These are phyloP conservation scores for Colletotrichum gigasporum DNA, from an alignment of 2,329 filamentous ascomycete species.

Conservation along the genomic window DNA sequence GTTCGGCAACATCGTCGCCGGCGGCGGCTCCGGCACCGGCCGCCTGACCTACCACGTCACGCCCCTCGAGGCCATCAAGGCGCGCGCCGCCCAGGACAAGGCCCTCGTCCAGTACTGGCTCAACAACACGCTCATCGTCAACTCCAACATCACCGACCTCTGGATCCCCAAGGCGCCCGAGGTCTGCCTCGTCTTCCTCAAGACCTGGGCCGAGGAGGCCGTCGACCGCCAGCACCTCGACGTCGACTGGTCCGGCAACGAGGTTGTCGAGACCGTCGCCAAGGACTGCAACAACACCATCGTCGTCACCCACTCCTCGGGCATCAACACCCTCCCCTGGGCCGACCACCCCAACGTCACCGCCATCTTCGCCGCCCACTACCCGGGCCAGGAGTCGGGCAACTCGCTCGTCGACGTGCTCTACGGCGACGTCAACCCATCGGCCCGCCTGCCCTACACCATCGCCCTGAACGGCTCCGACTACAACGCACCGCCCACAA, in stretches of 20 bases:
- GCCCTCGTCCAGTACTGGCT: conserved; percentile 53
- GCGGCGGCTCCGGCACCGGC: conserved; percentile 67
- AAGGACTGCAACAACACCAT: conserved; percentile 58
- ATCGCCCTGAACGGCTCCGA: conserved; percentile 65
- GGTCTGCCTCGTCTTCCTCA: conserved; percentile 72
- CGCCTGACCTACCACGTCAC: conserved; percentile 73
- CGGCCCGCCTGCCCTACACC: conserved; percentile 78
- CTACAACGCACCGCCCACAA: conserved; percentile 53
- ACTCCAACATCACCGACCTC: conserved; percentile 52
- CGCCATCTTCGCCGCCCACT: conserved; percentile 73
- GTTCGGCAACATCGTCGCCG: conserved; percentile 64
- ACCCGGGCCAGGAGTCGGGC: conserved; percentile 78
- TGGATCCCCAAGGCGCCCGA: conserved; percentile 63
- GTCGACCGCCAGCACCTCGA: conserved; percentile 64
- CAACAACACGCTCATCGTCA: conserved; percentile 52
- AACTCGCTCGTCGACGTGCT: conserved; percentile 73
- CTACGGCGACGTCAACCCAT: conserved; percentile 74
- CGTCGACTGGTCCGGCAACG: conserved; percentile 70
- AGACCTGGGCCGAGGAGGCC: conserved; percentile 73
- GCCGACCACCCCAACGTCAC: conserved; percentile 71
- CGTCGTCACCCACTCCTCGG: conserved; percentile 76
- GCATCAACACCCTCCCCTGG: conserved; percentile 67
- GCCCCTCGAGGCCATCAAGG: conserved; percentile 68
- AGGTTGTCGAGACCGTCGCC: conserved; percentile 43
- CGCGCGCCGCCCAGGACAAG: conserved; percentile 54